Evolutionary conservation across 129 eudicot species (phyloP), one percentile per base, ranked within the genome.

Genomic region (Flaveria brownii): DNA sequence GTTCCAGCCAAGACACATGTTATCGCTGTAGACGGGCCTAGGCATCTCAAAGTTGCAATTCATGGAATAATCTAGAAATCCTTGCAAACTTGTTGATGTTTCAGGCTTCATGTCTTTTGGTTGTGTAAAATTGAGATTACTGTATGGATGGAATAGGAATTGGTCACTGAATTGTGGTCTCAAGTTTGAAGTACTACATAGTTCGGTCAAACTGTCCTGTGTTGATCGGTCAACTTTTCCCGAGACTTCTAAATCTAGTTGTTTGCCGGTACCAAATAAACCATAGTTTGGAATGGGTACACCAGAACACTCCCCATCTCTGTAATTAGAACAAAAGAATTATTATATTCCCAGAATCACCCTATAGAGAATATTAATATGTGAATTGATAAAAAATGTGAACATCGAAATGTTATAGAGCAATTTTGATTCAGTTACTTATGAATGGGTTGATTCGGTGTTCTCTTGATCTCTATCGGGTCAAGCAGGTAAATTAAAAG

Each of bases 291-390:
- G 78, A 80, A 85, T 71, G 13, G 91, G 79, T 15, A 80, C 73
- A 75, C 88, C 93, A n/a, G 89, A 71, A 87, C 88, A 88, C 74
- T 82, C 90, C 68, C 84, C 49, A 54, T 87, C 92, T 74, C 98
- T 93, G 74, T 43, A 78, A 70, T 51, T 61, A 47, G 62, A 11
- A 80, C 25, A 25, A 60, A 64, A 72, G 49, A 72, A 47, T 1
- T 36, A 71, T 42, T 68, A 83, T 61, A 0, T 64, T 52, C 39
- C 45, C 45, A 56, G 15, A 64, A 74, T 36, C 26, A 62, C 64
- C 16, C 47, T 14, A 26, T 11, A 69, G 50, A 69, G 50, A 46
- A 46, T 14, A 69, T 46, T 47, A 22, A 49, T 70, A 33, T 47
- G 49, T 4, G 59, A 46, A 49, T 8, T 23, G 28, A 28, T 28